Evolutionary conservation across 495 filamentous ascomycete genomes (phyloP), one percentile per base, ranked within the genome.

Genomic region (Halenospora varia): DNA sequence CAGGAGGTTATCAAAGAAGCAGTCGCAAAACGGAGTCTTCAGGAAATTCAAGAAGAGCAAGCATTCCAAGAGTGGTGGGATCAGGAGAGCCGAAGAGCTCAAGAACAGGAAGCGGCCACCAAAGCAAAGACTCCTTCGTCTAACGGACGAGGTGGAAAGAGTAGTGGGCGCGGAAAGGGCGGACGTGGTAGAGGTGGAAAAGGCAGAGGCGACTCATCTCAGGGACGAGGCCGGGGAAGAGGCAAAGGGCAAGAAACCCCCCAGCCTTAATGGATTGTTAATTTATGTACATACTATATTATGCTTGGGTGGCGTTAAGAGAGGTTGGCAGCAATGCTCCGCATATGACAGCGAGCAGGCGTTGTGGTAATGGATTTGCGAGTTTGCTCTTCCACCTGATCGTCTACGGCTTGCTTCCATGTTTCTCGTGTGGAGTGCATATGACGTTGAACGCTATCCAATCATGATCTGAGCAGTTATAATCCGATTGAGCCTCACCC

Each of bases 21-120:
- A n/a, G 83, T 78, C 0, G 87, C 88, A 1, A 96, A 95, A 68
- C 80, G 93, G 42, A 91, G 86, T 57, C 70, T 98, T 41, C 82
- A 93, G 65, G 94, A 97, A 41, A 98, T 98, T 61, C 95, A 98
- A 66, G 82, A 88, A 50, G 94, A 98, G 68, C 94, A 98, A 68
- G 89, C 91, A 29, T 98, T 98, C 71, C 89, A 96, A 69, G 86
- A 93, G 66, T 98, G 95, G 94, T 98, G 94, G 94, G 92, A 97
- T 60, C 82, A 87, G 55, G 94, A 98, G 68, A 92, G 88, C 67
- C 80, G 81, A 62, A 80, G 88, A 48, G 74, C 75, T 56, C 77
- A 81, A 54, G 84, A 85, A 47, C 78, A 90, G 40, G 85, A 87
- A 15, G 87, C 85, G 52, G 73, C 73, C n/a, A n/a, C n/a, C 1